Evolutionary conservation across 805 yeast species (phyloP), one percentile per base, ranked within the genome.

Genomic region (Yarrowia sp.): DNA sequence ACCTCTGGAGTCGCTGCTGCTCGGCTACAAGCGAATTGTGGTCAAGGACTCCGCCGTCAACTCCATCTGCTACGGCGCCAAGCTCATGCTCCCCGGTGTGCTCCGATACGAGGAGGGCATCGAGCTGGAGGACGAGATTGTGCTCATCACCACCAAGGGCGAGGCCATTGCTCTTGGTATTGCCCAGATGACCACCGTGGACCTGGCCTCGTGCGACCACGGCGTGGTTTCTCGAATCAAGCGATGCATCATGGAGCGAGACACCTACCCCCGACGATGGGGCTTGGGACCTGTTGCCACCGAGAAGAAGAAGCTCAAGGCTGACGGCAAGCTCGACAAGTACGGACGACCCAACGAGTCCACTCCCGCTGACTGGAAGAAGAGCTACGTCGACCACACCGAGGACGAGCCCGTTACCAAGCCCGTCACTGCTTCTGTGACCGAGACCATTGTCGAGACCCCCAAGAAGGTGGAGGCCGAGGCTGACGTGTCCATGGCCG

Each of bases 221-320:
- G 99, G 99, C 76, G 92, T 93, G 70, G 99, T 94, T 76, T 97
- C 99, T 73, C 92, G 91, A 84, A 97, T 95, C 76, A 95, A 95
- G 86, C 91, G 99, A 84, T 94, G 98, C 84, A 95, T 95, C 75
- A 95, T 95, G 99, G 99, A 95, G 84, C 89, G 99, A 84, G 99
- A 95, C 80, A 87, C 97, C 65, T 95, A 95, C 81, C 99, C 99
- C 82, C 90, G 99, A 86, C 89, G 98, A 86, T 95, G 99, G 99
- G 99, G 99, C 71, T 83, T 95, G 74, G 99, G 99, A 75, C 99
- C 99, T 75, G 91, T 93, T 78, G 98, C 99, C 70, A 92, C 91
- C 81, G 92, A 92, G 89, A 95, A 95, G 90, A 95, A 95, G 86
- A 97, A 94, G 84, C 83, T 95, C 85, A 94, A 93, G 86, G 90